Evolutionary conservation across 2,329 filamentous ascomycete genomes (phyloP).

Genomic region (Tolypocladium sp.): DNA sequence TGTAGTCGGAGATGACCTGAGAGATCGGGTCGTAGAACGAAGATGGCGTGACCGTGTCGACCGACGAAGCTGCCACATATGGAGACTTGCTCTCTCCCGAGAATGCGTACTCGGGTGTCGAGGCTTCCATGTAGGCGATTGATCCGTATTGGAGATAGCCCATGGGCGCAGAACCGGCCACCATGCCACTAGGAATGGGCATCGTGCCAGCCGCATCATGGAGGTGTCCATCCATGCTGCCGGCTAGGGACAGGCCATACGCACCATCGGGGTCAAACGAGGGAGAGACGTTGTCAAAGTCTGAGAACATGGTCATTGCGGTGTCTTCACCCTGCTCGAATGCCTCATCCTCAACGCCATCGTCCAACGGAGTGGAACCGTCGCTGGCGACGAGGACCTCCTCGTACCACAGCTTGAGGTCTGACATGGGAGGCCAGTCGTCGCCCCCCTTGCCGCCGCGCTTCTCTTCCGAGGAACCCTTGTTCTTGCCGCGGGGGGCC

Average conservation of each 20-base stretch:
- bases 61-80: not conserved
- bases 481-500: conserved; percentile 34
- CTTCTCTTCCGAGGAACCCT: conserved; percentile 32
- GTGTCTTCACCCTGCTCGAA: not conserved
- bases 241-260: not conserved
- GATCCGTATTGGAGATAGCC: not conserved
- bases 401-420: conserved; percentile 52
- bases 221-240: not conserved
- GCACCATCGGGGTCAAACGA: not conserved
- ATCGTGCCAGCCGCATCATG: not conserved
- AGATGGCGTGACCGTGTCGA: not conserved
- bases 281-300: not conserved
- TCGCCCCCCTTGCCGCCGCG: conserved; percentile 45
- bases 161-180: not conserved
- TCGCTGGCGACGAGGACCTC: conserved; percentile 37
- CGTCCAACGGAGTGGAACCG: conserved; percentile 23
- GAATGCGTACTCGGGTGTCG: not conserved
- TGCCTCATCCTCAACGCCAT: conserved; percentile 17
- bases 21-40: not conserved
- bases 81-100: not conserved
- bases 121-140: not conserved
- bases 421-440: conserved; percentile 45
- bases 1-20: not conserved
- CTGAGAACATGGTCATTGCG: not conserved
- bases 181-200: not conserved